Base-by-base conservation (phyloP, 2,329 filamentous ascomycete genomes). In the Dothistroma septosporum region DNA sequence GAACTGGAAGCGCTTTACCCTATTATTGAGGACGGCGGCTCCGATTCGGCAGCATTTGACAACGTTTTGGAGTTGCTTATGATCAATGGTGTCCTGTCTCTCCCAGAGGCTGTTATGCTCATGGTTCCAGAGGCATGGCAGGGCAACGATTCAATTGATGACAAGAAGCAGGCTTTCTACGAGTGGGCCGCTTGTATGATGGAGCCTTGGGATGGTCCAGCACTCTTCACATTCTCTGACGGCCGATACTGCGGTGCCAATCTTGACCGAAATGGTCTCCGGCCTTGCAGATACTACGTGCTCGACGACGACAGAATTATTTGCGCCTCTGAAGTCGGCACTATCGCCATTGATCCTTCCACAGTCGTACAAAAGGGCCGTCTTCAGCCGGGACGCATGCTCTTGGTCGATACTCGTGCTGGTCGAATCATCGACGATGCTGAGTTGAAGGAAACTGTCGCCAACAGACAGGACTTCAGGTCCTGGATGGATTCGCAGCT, bases 101-200 rank as follows among this genome's bases (percentile, higher is more conserved):
- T 97, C 2, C 93, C 93, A 16, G 93, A 97, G 77, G 93, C 93
- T 55, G 90, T 97, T 69, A 97, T 97, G 93, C 84, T 97, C 70
- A 96, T 97, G 92, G 91, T 97, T 54, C 93, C 93, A 22, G 93
- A 97, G 78, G 93, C 93, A 62, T 97, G 93, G 93, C 92, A 97
- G 78, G 93, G 92, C 63, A 97, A 97, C 76, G 81, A 87, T 41
- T 82, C 87, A 62, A 96, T 97, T 89, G 92, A 97, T 71, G 91
- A 92, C 59, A 90, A 91, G 72, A 97, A 97, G 80, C 90, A 92
- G 61, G 93, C 93, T 55, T 97, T 97, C 79, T 97, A 97, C 78
- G 92, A 97, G 76, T 97, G 93, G 92, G 93, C 93, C 71, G 92
- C 92, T 67, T 97, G 93, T 77, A 90, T 96, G 82, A 97, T 97